phyloP scores from a whole-genome alignment of 208 protist genomes.

The Trypanosomatidae sp. region DNA sequence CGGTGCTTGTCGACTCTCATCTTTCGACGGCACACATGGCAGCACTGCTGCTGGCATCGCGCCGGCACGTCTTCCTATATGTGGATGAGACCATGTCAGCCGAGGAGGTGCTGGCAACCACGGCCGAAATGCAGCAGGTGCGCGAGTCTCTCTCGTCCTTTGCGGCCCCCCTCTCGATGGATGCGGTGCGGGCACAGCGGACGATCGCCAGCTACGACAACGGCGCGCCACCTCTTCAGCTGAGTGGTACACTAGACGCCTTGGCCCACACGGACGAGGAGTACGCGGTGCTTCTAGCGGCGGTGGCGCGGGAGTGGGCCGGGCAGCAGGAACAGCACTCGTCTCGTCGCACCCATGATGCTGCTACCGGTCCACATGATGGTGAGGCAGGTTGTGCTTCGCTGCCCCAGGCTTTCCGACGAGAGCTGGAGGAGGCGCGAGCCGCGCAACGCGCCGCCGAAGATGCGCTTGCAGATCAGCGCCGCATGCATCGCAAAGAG shows the following conservation, averaged over 20 bases:
- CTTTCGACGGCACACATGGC: conserved; percentile 45
- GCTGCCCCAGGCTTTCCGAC: not conserved
- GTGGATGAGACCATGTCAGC: conserved; percentile 32
- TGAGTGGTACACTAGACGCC: conserved; percentile 30
- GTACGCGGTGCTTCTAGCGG: conserved; percentile 15
- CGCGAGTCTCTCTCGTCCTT: conserved; percentile 25
- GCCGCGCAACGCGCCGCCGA: conserved; percentile 21
- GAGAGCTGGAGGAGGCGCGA: conserved; percentile 11
- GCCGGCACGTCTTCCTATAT: conserved; percentile 39
- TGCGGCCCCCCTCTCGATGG: not conserved
- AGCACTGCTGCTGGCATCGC: conserved; percentile 28
- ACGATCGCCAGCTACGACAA: not conserved
- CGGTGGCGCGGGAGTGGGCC: conserved; percentile 10
- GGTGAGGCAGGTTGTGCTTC: not conserved
- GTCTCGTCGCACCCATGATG: not conserved
- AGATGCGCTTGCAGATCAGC: conserved; percentile 18
- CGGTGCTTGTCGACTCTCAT: conserved; percentile 27
- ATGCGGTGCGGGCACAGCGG: conserved; percentile 5
- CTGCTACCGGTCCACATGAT: not conserved
- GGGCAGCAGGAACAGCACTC: conserved; percentile 4
- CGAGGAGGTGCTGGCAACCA: conserved; percentile 22
- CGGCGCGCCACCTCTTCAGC: conserved; percentile 1
- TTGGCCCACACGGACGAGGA: conserved; percentile 33
- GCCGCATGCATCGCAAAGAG: conserved; percentile 16
- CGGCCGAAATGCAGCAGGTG: conserved; percentile 33